Percentiles rank a stretch among this genome's conserved stretches.
Evolutionary conservation across 306 rosid genomes (phyloP).

Genomic region (Vicia sativa): DNA sequence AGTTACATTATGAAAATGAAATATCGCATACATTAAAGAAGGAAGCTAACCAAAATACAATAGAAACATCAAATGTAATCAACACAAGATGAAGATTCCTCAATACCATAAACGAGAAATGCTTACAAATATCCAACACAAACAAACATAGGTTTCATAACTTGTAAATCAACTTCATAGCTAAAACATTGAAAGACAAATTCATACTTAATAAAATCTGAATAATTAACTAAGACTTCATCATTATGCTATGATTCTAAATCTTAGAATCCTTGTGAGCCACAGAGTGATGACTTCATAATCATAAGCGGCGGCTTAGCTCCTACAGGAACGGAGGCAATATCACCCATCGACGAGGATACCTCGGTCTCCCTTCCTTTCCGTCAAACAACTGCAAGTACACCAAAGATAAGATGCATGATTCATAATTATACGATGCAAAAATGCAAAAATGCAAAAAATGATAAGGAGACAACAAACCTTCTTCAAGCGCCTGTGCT

Average conservation of each 20-base stretch:
- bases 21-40: neutral
- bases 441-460: neutral
- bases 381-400: conserved; percentile 87
- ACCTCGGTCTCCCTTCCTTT: conserved; percentile 86
- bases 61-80: conserved; percentile 17
- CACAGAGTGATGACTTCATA: conserved; percentile 23
- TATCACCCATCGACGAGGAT: conserved; percentile 93
- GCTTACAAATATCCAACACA: conserved; percentile 33
- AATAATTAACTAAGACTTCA: conserved; percentile 32
- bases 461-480: conserved; percentile 42
- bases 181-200: conserved; percentile 36
- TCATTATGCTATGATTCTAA: conserved; percentile 41
- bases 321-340: conserved; percentile 91
- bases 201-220: conserved; percentile 23
- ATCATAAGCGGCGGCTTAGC: conserved; percentile 3
- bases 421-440: conserved; percentile 6
- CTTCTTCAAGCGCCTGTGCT: conserved; percentile 96
- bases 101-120: conserved; percentile 7
- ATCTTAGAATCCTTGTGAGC: conserved; percentile 20
- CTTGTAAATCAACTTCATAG: conserved; percentile 29
- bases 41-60: neutral
- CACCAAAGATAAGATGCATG: conserved; percentile 10
- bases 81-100: conserved; percentile 27
- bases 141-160: conserved; percentile 6
- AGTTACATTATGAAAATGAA: conserved; percentile 18